phyloP scores from a whole-genome alignment of 768 basidiomycete species.

The Agaricus bisporus region DNA sequence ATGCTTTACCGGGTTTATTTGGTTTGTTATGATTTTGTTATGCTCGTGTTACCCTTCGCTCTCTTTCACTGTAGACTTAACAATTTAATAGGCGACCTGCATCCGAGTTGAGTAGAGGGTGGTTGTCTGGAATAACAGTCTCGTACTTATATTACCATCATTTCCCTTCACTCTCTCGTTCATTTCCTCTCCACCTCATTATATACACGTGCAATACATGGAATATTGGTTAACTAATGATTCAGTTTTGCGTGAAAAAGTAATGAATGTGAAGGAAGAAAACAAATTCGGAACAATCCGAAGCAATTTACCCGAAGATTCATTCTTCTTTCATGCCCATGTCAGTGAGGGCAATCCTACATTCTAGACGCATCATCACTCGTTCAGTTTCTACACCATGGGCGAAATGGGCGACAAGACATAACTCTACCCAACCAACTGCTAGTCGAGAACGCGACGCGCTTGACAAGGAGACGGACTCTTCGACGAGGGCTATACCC shows the following conservation, averaged over 20 bases:
- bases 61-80: conserved; percentile 4
- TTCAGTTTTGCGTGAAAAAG: not conserved
- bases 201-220: not conserved
- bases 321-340: conserved; percentile 1
- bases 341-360: conserved; percentile 6
- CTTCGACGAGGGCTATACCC: not conserved
- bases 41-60: not conserved
- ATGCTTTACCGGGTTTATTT: not conserved
- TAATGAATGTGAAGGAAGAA: no score
- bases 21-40: not conserved
- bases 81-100: conserved; percentile 3
- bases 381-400: not conserved
- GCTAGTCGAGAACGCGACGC: not conserved
- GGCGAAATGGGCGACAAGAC: not conserved
- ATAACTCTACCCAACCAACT: not conserved
- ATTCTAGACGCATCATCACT: not conserved
- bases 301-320: not conserved
- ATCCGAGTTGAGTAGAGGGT: not conserved
- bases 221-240: not conserved
- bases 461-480: not conserved
- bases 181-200: not conserved
- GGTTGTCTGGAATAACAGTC: not conserved
- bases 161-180: conserved; percentile 1
- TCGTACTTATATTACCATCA: conserved; percentile 6
- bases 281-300: conserved; percentile 2